Conservation (phyloP, 2,329 filamentous ascomycete genomes). For the Trichoderma koningii region DNA sequence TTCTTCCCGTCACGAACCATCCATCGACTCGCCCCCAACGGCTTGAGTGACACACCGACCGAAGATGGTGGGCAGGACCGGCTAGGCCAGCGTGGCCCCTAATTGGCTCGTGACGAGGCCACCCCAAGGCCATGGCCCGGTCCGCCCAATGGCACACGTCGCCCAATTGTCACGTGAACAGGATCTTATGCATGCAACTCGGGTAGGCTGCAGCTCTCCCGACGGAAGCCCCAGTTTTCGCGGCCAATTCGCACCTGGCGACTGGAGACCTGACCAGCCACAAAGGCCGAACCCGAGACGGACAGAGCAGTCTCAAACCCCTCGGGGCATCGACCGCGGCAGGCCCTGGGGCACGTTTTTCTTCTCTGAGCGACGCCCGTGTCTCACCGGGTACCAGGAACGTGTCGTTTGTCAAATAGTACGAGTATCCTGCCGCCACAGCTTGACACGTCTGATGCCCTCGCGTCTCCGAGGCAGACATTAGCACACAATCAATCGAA, state of each 20-base stretch:
- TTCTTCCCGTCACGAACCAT: constrained; percentile 1
- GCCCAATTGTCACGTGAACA: constrained; percentile 40
- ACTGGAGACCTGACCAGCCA: constrained; percentile 20
- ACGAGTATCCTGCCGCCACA: not conserved
- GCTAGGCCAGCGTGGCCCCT: constrained; percentile 12
- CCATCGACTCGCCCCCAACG: constrained; percentile 9
- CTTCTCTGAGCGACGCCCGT: not conserved
- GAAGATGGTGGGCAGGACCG: constrained; percentile 12
- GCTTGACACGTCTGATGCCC: not conserved
- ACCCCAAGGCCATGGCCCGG: constrained; percentile 38
- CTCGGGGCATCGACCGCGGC: not conserved
- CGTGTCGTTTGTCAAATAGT: not conserved
- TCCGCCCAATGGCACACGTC: constrained; percentile 46
- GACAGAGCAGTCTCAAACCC: constrained; percentile 3
- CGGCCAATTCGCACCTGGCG: constrained; percentile 22
- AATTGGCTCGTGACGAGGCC: constrained; percentile 33
- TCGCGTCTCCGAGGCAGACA: not conserved
- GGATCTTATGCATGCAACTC: constrained; percentile 39
- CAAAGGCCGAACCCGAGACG: constrained; percentile 15
- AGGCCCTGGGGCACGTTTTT: constrained; percentile 8
- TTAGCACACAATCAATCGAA: not conserved
- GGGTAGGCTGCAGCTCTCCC: constrained; percentile 41
- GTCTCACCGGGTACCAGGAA: constrained; percentile 18
- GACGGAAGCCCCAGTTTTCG: constrained; percentile 37
- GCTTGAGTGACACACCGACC: not conserved